Conservation (phyloP, 768 basidiomycete species). For the Xerocomellus amylosporus region DNA sequence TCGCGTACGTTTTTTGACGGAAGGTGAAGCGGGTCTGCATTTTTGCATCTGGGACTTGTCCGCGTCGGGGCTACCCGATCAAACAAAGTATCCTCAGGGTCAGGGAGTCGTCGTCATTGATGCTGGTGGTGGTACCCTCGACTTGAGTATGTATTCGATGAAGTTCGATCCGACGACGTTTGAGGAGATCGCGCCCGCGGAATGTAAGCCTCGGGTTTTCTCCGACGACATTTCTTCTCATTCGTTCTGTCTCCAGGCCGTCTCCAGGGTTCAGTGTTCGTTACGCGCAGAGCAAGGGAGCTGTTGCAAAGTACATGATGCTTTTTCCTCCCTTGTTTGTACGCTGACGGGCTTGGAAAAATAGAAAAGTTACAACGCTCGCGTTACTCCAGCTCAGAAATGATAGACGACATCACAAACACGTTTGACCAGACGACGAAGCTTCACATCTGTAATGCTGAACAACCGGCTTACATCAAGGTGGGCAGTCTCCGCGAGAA, state of each 20-base stretch:
- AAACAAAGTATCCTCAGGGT: slow-evolving; percentile 14
- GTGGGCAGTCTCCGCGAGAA: slow-evolving; percentile 37
- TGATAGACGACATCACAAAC: slow-evolving; percentile 31
- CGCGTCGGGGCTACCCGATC: slow-evolving; percentile 7
- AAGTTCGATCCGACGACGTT: slow-evolving; percentile 32
- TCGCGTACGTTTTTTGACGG: slow-evolving; percentile 52
- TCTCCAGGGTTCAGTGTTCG: slow-evolving; percentile 38
- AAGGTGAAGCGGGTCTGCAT: slow-evolving; percentile 59
- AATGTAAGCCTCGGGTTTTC: slow-evolving; percentile 21
- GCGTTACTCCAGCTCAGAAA: slow-evolving; percentile 25
- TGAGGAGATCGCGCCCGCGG: slow-evolving; percentile 34
- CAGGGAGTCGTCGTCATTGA: slow-evolving; percentile 45
- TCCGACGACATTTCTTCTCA: neutral
- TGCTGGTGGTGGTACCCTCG: slow-evolving; percentile 44
- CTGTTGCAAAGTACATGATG: slow-evolving; percentile 31
- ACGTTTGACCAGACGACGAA: slow-evolving; percentile 38
- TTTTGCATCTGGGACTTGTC: slow-evolving; percentile 45
- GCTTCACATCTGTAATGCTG: slow-evolving; percentile 34
- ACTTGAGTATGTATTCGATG: slow-evolving; percentile 42
- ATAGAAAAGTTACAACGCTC: slow-evolving; percentile 29
- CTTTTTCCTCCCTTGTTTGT: neutral
- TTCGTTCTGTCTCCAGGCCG: slow-evolving; percentile 26
- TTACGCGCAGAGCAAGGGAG: slow-evolving; percentile 30
- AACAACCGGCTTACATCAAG: slow-evolving; percentile 36
- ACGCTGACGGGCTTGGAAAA: slow-evolving; percentile 12